A percentile compares a stretch with the other conserved stretches of the same genome.
phyloP scores from a whole-genome alignment of 768 basidiomycete genomes.

The Exidia glandulosa region DNA sequence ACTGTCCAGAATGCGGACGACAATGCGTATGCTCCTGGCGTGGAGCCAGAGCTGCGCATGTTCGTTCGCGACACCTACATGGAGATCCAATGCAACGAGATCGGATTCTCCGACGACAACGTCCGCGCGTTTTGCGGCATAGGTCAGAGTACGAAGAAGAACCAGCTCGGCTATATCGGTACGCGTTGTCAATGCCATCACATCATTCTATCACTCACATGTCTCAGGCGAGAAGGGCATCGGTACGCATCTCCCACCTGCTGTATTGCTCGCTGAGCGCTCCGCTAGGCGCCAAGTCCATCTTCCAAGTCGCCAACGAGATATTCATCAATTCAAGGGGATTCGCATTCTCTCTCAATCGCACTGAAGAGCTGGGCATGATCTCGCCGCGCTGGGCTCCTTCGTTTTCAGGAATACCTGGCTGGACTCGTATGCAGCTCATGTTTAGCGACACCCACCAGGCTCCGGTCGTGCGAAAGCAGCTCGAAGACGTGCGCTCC shows the following conservation, averaged over 20 bases:
- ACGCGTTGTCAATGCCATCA: background rate
- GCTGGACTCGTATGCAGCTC: conserved; percentile 16
- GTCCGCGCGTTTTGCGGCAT: conserved; percentile 16
- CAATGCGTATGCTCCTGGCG: conserved; percentile 8
- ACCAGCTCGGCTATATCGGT: conserved; percentile 7
- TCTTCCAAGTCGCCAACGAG: conserved; percentile 15
- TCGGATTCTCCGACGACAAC: conserved; percentile 12
- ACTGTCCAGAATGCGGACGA: conserved; percentile 20
- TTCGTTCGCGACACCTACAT: conserved; percentile 5
- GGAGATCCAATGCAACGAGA: conserved; percentile 15
- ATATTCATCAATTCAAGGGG: conserved; percentile 13
- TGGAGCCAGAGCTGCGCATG: conserved; percentile 9
- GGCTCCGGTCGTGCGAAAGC: conserved; percentile 5
- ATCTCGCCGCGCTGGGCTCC: conserved; percentile 12
- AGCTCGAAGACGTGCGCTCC: conserved; percentile 9
- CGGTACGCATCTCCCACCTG: conserved; percentile 3
- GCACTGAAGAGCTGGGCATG: conserved; percentile 12
- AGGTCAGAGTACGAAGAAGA: conserved; percentile 16
- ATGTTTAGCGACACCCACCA: conserved; percentile 4
- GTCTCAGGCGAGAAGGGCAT: conserved; percentile 19
- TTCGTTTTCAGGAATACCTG: background rate
- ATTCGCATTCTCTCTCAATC: conserved; percentile 14
- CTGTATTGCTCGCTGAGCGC: background rate
- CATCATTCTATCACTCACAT: background rate
- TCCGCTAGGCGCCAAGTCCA: conserved; percentile 16